A percentile compares a stretch with the other conserved stretches of the same genome.
These are phyloP conservation scores for Pichia ethanolica DNA, from an alignment of 805 yeast species.

Conservation along the genomic window DNA sequence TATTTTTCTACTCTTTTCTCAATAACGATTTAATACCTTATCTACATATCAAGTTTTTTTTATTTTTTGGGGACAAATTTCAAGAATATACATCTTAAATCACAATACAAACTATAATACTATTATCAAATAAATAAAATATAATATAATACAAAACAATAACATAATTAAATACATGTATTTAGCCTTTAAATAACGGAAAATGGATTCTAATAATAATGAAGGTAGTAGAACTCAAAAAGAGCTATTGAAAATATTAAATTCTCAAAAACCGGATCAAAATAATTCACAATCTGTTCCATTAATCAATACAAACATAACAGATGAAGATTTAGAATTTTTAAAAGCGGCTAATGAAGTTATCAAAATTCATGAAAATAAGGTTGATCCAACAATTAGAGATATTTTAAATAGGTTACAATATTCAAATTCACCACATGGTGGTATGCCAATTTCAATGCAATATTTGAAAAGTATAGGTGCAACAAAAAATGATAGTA, in stretches of 20 bases:
- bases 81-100: too few relatives aligned
- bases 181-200: neutral
- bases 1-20: too few relatives aligned
- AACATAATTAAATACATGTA: too few relatives aligned
- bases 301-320: conserved; percentile 18
- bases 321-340: conserved; percentile 47
- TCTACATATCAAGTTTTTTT: too few relatives aligned
- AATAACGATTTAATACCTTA: too few relatives aligned
- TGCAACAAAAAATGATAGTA: neutral
- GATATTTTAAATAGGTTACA: conserved; percentile 53
- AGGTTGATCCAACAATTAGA: conserved; percentile 56
- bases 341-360: conserved; percentile 57
- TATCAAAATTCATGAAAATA: conserved; percentile 33
- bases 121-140: too few relatives aligned
- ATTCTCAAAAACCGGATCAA: conserved; percentile 23
- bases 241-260: conserved; percentile 20
- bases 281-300: conserved; percentile 8
- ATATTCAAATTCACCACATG: conserved; percentile 53
- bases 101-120: too few relatives aligned
- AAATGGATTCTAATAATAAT: neutral
- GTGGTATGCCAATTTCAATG: conserved; percentile 35
- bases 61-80: too few relatives aligned
- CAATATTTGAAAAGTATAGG: conserved; percentile 14
- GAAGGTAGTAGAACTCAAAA: neutral
- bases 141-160: too few relatives aligned